These are phyloP conservation scores for Penicillium arizonense DNA, from an alignment of 495 filamentous ascomycete genomes.

Conservation along the genomic window DNA sequence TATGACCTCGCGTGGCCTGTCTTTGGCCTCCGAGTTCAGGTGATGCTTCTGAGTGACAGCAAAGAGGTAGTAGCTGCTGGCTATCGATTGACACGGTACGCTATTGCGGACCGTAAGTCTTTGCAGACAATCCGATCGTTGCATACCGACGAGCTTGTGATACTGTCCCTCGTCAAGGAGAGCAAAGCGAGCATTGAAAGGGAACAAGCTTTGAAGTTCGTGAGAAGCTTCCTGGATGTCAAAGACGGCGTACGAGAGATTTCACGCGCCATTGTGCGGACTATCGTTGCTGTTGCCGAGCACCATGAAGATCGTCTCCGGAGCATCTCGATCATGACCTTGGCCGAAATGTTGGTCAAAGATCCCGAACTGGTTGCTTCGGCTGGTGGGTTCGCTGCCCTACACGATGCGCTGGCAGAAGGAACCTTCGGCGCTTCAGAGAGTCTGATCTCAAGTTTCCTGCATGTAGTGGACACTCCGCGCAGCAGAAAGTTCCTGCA, in stretches of 20 bases:
- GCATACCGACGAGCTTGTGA: constrained; percentile 89
- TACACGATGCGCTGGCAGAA: constrained; percentile 84
- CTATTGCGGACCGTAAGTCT: constrained; percentile 87
- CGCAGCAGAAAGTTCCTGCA: constrained; percentile 74
- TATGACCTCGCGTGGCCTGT: constrained; percentile 94
- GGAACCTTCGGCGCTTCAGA: constrained; percentile 90
- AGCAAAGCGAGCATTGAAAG: constrained; percentile 93
- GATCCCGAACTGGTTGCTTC: constrained; percentile 75
- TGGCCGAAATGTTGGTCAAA: constrained; percentile 86
- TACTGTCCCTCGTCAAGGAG: constrained; percentile 89
- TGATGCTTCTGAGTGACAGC: constrained; percentile 91
- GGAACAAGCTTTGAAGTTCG: constrained; percentile 95
- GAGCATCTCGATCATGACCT: constrained; percentile 85
- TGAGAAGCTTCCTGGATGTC: constrained; percentile 91
- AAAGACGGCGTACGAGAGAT: constrained; percentile 90
- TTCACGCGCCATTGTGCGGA: constrained; percentile 78
- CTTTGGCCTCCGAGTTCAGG: constrained; percentile 89
- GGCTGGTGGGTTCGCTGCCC: constrained; percentile 75
- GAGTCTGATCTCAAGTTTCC: constrained; percentile 76
- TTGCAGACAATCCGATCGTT: constrained; percentile 82
- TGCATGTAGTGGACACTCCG: constrained; percentile 86
- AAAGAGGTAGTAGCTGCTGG: constrained; percentile 94
- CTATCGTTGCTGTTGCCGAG: constrained; percentile 87
- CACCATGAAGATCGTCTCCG: constrained; percentile 82
- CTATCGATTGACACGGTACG: constrained; percentile 89